phyloP scores from a whole-genome alignment of 2,329 filamentous ascomycete species.

The Thermomyces lanuginosus region DNA sequence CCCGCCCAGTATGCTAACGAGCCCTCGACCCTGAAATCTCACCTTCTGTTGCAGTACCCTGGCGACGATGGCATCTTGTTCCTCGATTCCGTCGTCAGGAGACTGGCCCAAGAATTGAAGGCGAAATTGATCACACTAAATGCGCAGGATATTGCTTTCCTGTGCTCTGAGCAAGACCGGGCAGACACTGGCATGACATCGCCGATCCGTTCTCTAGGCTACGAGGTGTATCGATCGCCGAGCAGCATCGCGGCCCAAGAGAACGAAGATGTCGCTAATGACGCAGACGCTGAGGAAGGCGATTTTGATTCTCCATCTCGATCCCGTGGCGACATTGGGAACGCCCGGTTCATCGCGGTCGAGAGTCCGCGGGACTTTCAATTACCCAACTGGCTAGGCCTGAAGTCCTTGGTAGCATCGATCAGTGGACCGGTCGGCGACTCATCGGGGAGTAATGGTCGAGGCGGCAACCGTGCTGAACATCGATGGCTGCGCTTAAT shows the following conservation, averaged over 20 bases:
- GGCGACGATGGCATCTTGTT: constrained; percentile 37
- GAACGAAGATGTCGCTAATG: constrained; percentile 31
- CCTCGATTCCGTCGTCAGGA: constrained; percentile 46
- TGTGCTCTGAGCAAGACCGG: constrained; percentile 27
- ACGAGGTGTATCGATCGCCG: constrained; percentile 35
- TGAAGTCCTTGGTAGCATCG: constrained; percentile 19
- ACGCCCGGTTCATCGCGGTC: constrained; percentile 20
- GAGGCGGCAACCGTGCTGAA: constrained; percentile 11
- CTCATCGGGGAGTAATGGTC: constrained; percentile 7
- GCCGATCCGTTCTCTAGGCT: constrained; percentile 32
- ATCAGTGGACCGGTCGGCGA: constrained; percentile 14
- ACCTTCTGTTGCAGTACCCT: constrained; percentile 44
- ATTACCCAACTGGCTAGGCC: constrained; percentile 16
- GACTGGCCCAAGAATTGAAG: constrained; percentile 42
- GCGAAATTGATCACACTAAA: constrained; percentile 28
- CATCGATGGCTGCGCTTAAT: constrained; percentile 19
- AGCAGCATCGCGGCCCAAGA: constrained; percentile 18
- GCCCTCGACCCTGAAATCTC: constrained; percentile 36
- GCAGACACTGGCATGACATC: constrained; percentile 19
- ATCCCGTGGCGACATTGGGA: constrained; percentile 9
- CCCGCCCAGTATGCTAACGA: constrained; percentile 25
- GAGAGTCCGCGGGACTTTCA: constrained; percentile 16
- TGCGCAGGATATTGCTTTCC: constrained; percentile 30
- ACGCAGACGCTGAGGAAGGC: constrained; percentile 29
- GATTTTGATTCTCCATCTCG: constrained; percentile 11